Percentiles rank a stretch among this genome's conserved stretches.
Conservation (phyloP, 352 stramenopile species). For the Thraustochytrium striatum region DNA sequence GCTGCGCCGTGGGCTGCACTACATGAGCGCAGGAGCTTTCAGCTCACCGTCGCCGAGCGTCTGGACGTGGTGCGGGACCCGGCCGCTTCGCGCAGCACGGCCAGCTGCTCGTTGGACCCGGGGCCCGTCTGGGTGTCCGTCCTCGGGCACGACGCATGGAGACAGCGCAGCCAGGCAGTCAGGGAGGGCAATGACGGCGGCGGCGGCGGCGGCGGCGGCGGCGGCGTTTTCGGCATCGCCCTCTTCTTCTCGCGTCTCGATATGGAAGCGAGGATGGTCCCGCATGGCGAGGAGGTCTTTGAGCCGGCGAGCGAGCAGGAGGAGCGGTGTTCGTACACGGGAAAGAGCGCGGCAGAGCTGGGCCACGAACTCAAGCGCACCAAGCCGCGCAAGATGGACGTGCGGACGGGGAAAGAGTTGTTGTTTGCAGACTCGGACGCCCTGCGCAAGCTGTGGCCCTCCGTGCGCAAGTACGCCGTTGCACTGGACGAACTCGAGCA, state of each 20-base stretch:
- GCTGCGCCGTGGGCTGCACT: not conserved
- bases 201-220: not conserved
- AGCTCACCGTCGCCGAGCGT: not conserved
- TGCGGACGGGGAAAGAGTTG: conserved; percentile 38
- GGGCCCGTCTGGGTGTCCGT: not conserved
- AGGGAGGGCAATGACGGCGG: no score
- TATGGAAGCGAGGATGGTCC: conserved; percentile 3
- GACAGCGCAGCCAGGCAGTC: not conserved
- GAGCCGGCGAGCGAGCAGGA: not conserved
- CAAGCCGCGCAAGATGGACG: conserved; percentile 43
- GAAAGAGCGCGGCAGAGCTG: conserved; percentile 5
- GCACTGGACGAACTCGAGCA: not conserved
- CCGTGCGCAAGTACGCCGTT: conserved; percentile 32
- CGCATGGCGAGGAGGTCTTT: not conserved
- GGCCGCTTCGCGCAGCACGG: not conserved
- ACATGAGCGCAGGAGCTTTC: not conserved
- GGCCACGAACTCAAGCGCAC: conserved; percentile 10
- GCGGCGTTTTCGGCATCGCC: not conserved
- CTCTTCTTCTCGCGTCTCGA: conserved; percentile 33
- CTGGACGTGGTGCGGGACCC: not conserved
- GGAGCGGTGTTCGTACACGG: not conserved
- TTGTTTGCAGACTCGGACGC: conserved; percentile 16
- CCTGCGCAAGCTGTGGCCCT: conserved; percentile 10
- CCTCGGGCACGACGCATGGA: not conserved
- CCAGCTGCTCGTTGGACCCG: not conserved